Evolutionary conservation across 2,329 filamentous ascomycete genomes (phyloP).

Genomic region (Monilinia fructicola): DNA sequence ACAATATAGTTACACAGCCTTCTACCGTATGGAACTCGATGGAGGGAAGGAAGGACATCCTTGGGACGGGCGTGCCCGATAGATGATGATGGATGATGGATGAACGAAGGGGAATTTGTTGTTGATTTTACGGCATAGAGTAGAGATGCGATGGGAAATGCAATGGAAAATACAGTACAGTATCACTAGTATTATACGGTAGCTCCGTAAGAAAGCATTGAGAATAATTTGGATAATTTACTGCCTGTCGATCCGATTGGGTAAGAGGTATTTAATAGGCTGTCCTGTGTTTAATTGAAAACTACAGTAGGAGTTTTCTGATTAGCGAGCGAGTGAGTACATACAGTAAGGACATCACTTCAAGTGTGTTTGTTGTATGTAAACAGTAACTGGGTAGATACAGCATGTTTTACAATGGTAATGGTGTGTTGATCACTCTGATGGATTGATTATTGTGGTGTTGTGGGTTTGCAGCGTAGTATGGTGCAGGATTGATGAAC

Average conservation of each 20-base stretch:
- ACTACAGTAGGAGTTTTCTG: not conserved
- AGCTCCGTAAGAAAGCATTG: not conserved
- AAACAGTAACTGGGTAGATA: not conserved
- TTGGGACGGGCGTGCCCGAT: constrained; percentile 1
- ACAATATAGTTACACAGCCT: not conserved
- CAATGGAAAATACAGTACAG: too few species aligned
- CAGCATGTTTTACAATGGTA: not conserved
- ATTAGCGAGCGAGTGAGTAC: not conserved
- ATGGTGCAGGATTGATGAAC: not conserved
- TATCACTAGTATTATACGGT: not conserved
- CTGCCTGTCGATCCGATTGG: not conserved
- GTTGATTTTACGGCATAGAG: not conserved
- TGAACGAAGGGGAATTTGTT: not conserved
- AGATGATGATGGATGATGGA: not conserved
- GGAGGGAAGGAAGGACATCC: not conserved
- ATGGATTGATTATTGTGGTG: not conserved
- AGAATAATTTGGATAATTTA: not conserved
- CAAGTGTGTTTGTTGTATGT: too few species aligned
- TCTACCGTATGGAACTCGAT: not conserved
- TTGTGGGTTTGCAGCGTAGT: too few species aligned
- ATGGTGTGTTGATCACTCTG: not conserved
- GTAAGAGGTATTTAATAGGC: not conserved
- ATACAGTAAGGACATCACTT: too few species aligned
- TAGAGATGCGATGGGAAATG: not conserved
- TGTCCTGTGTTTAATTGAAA: not conserved